phyloP scores from a whole-genome alignment of 805 yeast genomes.

The Isabelozyma rhagii region DNA sequence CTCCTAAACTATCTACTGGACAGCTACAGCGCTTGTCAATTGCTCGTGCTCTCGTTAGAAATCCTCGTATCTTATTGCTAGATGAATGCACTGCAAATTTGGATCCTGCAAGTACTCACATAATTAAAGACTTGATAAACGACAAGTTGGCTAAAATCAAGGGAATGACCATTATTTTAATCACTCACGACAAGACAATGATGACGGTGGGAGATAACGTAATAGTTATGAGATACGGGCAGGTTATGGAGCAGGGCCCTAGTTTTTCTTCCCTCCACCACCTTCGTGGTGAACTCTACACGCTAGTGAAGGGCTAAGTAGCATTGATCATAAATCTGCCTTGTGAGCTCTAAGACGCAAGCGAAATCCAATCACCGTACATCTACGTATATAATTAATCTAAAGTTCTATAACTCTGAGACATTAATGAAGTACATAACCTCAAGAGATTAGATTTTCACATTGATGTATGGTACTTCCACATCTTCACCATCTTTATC shows the following conservation, averaged over 20 bases:
- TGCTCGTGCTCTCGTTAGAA: conserved; percentile 73
- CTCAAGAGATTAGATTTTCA: conserved; percentile 30
- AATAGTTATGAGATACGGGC: conserved; percentile 49
- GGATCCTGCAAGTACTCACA: conserved; percentile 58
- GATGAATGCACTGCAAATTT: conserved; percentile 92
- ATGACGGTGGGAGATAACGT: conserved; percentile 56
- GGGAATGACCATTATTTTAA: conserved; percentile 46
- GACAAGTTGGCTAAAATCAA: conserved; percentile 23
- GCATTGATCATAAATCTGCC: neutral
- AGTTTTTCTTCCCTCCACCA: conserved; percentile 20
- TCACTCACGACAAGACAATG: conserved; percentile 73
- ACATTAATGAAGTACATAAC: neutral
- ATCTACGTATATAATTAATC: neutral
- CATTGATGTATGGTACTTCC: conserved; percentile 84
- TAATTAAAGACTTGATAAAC: conserved; percentile 49
- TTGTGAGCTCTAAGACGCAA: neutral
- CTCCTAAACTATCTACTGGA: conserved; percentile 73
- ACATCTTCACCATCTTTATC: conserved; percentile 93
- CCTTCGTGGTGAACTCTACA: conserved; percentile 21
- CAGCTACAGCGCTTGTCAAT: conserved; percentile 84
- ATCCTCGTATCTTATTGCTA: conserved; percentile 62
- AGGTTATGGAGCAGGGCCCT: conserved; percentile 43
- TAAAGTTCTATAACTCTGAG: neutral
- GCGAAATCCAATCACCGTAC: neutral
- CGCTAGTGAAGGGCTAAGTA: conserved; percentile 2